Conservation (phyloP, 441 rosid genomes). For the Sinapis alba region DNA sequence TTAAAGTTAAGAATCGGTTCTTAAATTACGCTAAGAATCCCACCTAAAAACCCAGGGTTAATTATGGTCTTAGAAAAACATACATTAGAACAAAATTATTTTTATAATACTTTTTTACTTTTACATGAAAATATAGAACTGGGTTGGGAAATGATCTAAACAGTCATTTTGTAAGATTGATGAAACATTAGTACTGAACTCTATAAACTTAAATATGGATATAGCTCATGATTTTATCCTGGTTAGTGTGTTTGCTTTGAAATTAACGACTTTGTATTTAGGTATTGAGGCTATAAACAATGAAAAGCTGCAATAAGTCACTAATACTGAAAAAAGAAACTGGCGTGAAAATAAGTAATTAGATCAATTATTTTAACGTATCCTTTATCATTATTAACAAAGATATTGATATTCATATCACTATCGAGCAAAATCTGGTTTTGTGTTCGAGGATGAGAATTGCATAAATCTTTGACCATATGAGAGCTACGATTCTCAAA, state of each 20-base stretch:
- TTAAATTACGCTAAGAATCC: too few relatives aligned
- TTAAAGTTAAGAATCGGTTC: too few relatives aligned
- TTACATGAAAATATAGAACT: too few relatives aligned
- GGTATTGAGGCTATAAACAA: neutral
- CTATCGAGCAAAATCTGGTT: constrained; percentile 33
- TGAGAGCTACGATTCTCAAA: constrained; percentile 30
- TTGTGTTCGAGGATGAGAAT: constrained; percentile 24
- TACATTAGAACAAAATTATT: too few relatives aligned
- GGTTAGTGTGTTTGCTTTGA: neutral
- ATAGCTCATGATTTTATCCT: neutral
- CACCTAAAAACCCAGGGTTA: too few relatives aligned
- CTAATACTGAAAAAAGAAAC: neutral
- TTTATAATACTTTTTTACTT: too few relatives aligned
- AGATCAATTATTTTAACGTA: neutral
- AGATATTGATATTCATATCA: constrained; percentile 20
- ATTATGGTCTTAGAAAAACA: too few relatives aligned
- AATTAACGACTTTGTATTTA: neutral
- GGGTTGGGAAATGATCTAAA: too few relatives aligned
- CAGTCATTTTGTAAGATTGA: neutral
- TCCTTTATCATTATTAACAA: neutral
- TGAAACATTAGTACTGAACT: neutral
- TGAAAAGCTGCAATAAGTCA: neutral
- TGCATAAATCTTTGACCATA: constrained; percentile 41
- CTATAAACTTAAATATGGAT: neutral
- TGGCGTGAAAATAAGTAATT: neutral